phyloP scores from a whole-genome alignment of 2,329 filamentous ascomycete species.

The Didymella sp. region DNA sequence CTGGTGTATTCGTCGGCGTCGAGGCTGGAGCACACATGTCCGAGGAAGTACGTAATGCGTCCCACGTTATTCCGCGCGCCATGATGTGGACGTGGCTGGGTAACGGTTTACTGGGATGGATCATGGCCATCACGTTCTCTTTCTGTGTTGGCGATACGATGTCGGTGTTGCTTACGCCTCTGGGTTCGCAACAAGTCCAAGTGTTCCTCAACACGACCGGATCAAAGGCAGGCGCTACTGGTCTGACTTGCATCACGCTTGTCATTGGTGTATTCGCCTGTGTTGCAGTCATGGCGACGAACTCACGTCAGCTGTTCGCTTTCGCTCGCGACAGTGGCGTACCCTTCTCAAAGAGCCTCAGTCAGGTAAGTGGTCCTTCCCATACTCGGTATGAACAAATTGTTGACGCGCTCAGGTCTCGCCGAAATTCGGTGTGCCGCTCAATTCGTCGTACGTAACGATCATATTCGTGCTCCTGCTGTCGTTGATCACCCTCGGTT shows the following conservation, averaged over 20 bases:
- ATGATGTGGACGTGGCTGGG: constrained; percentile 49
- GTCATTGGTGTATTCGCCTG: constrained; percentile 28
- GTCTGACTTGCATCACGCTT: constrained; percentile 32
- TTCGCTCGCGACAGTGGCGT: constrained; percentile 40
- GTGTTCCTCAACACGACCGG: constrained; percentile 35
- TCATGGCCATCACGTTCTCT: constrained; percentile 37
- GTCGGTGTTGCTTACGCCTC: constrained; percentile 22
- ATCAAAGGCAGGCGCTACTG: constrained; percentile 27
- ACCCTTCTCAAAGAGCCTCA: constrained; percentile 36
- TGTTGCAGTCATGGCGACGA: constrained; percentile 33
- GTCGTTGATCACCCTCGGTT: constrained; percentile 42
- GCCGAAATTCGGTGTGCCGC: constrained; percentile 30
- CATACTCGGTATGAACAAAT: neutral
- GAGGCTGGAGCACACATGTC: constrained; percentile 39
- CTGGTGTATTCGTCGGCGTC: constrained; percentile 36
- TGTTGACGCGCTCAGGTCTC: constrained; percentile 19
- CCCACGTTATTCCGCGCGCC: constrained; percentile 39
- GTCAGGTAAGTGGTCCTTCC: constrained; percentile 15
- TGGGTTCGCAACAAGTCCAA: constrained; percentile 32
- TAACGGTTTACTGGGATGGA: constrained; percentile 47
- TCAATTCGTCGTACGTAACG: constrained; percentile 33
- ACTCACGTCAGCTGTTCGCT: constrained; percentile 38
- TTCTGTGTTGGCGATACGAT: constrained; percentile 22
- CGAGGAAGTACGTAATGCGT: constrained; percentile 41
- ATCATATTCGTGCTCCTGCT: constrained; percentile 30